These are phyloP conservation scores for Helotiales sp. DNA, from an alignment of 2,329 filamentous ascomycete genomes.

Conservation along the genomic window DNA sequence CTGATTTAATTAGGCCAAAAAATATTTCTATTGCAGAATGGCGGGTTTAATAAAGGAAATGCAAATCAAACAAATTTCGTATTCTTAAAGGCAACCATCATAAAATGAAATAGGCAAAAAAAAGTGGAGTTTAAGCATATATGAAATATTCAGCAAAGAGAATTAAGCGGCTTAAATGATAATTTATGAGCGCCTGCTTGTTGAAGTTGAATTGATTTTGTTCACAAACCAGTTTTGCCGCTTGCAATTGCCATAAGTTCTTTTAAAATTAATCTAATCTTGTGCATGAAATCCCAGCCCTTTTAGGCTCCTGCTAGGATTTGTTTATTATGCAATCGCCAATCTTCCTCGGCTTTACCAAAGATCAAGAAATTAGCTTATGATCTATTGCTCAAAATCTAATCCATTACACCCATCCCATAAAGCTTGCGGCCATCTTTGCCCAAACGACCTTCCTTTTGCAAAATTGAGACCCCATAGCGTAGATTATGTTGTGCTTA, in stretches of 20 bases:
- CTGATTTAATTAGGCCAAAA: conserved; percentile 21
- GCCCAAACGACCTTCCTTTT: conserved; percentile 30
- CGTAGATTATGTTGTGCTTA: conserved; percentile 20
- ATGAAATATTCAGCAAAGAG: not conserved
- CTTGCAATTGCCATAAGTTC: not conserved
- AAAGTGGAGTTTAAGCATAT: conserved; percentile 13
- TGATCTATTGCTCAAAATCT: conserved; percentile 33
- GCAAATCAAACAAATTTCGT: conserved; percentile 9
- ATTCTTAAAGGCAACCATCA: conserved; percentile 15
- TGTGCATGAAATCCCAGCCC: conserved; percentile 1
- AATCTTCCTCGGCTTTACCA: not conserved
- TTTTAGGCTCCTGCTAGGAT: not conserved
- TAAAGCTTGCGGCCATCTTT: conserved; percentile 27
- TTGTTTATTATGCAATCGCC: not conserved
- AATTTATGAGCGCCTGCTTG: not conserved
- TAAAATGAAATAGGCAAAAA: not conserved
- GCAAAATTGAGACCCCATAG: conserved; percentile 26
- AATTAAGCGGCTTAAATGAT: not conserved
- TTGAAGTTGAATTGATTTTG: not conserved
- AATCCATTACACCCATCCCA: conserved; percentile 26
- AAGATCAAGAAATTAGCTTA: conserved; percentile 34
- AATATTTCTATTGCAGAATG: conserved; percentile 18
- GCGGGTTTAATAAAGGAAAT: conserved; percentile 14
- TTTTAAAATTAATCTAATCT: conserved; percentile 1
- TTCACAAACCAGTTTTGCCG: conserved; percentile 6